These are phyloP conservation scores for Prunella vulgaris DNA, from an alignment of 257 asterid genomes.

Conservation along the genomic window DNA sequence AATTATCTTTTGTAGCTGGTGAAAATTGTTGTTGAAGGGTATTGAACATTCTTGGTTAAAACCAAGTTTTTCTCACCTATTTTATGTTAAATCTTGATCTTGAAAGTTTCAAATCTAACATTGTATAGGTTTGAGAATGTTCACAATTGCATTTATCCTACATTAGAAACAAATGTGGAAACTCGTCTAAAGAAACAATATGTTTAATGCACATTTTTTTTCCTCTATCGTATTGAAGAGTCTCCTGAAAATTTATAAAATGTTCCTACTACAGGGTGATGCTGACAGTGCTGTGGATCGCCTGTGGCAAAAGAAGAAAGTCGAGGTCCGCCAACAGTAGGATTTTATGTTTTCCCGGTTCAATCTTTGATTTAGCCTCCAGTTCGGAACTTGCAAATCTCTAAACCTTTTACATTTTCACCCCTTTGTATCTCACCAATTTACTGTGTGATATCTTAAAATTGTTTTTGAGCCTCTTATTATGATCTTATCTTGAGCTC, in stretches of 20 bases:
- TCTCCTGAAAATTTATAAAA: neutral
- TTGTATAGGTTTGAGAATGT: too few species aligned
- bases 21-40: neutral
- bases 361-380: neutral
- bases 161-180: too few species aligned
- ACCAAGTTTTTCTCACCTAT: neutral
- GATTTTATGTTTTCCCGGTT: neutral
- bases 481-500: neutral
- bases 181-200: too few species aligned
- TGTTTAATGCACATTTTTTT: too few species aligned
- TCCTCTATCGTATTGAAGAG: neutral
- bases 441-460: neutral
- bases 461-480: neutral
- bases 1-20: neutral
- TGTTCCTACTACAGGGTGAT: conserved; percentile 25
- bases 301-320: conserved; percentile 43
- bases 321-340: conserved; percentile 28
- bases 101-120: too few species aligned
- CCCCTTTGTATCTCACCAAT: neutral
- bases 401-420: neutral
- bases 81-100: neutral
- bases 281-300: conserved; percentile 43
- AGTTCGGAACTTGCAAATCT: neutral
- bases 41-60: too few species aligned
- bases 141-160: too few species aligned